Evolutionary conservation across 1,284 basidiomycete genomes (phyloP).

Genomic region (Gomphus bonarii): DNA sequence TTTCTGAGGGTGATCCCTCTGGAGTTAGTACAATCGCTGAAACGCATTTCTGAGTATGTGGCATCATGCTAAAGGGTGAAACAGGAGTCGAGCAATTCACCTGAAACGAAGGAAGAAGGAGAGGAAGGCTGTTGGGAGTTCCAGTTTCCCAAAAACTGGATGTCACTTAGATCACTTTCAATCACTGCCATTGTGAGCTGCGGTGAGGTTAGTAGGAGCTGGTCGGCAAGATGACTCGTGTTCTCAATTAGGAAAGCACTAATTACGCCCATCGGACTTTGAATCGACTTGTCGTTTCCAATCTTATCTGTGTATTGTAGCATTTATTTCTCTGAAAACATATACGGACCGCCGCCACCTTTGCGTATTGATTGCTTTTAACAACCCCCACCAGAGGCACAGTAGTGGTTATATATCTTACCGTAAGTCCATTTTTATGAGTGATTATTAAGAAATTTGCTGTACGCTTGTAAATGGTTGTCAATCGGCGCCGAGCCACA

Average conservation of each 20-base stretch:
- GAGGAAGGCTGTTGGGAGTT: constrained; percentile 3
- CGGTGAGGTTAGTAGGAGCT: not conserved
- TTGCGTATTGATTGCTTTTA: no score
- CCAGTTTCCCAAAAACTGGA: constrained; percentile 10
- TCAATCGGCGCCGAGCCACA: no score
- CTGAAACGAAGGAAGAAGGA: constrained; percentile 3
- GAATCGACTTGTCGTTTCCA: not conserved
- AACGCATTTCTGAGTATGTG: not conserved
- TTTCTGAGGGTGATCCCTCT: not conserved
- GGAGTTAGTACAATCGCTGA: constrained; percentile 4
- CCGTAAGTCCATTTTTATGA: no score
- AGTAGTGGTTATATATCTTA: no score
- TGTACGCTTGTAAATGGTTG: no score
- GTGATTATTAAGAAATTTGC: no score
- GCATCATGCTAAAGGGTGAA: not conserved
- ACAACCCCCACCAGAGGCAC: no score
- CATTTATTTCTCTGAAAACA: no score
- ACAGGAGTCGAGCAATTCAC: constrained; percentile 3
- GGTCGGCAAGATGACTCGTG: not conserved
- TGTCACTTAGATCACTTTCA: constrained; percentile 1
- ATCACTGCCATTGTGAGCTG: constrained; percentile 1
- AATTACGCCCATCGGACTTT: constrained; percentile 10
- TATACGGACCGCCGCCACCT: no score
- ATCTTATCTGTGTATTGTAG: no score
- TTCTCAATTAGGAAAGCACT: constrained; percentile 3